Evolutionary conservation across 176 grass and related monocot species (phyloP), one percentile per base, ranked within the genome.

Genomic region (Musa itinerans): DNA sequence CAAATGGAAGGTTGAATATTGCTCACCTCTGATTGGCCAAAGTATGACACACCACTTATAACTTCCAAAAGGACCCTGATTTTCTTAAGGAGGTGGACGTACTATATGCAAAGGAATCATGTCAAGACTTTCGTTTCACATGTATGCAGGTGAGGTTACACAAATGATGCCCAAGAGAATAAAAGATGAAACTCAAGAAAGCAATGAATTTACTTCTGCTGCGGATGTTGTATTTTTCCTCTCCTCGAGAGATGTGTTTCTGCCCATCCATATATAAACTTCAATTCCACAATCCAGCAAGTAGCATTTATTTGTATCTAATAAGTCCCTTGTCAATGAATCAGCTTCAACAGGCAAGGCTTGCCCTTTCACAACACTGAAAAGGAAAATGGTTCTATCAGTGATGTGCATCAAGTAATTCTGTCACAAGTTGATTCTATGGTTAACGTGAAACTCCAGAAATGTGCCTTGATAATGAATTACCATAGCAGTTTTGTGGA

Each of bases 291-390:
- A 92, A 65, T 94, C 95, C 54, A 99, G 71, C 61, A 99, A 73
- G 74, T 89, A 94, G 76, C 95, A 94, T 74, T 91, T 94, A 65
- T 93, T 99, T 85, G 90, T 87, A 68, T 92, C 81, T 67, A 99
- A 87, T 63, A 89, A 89, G 50, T 89, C 86, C 54, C 85, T 83
- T 22, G 62, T 69, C 84, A 99, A 87, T 21, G 69, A 82, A 61
- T 99, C 90, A 74, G 76, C 78, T 80, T 66, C 56, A 54, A 88
- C 61, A 10, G 79, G 76, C 48, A 89, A 86, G 71, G 82, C 13
- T 71, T 84, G 90, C 80, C 84, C 95, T 76, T 89, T 78, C 62
- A 78, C 86, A 63, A 92, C 80, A 66, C 95, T 99, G 74, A 59
- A 71, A 86, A 65, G 63, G 48, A 12, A 74, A 81, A 80, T 72